These are phyloP conservation scores for Candida cerambycidarum DNA, from an alignment of 805 yeast species.

Conservation along the genomic window DNA sequence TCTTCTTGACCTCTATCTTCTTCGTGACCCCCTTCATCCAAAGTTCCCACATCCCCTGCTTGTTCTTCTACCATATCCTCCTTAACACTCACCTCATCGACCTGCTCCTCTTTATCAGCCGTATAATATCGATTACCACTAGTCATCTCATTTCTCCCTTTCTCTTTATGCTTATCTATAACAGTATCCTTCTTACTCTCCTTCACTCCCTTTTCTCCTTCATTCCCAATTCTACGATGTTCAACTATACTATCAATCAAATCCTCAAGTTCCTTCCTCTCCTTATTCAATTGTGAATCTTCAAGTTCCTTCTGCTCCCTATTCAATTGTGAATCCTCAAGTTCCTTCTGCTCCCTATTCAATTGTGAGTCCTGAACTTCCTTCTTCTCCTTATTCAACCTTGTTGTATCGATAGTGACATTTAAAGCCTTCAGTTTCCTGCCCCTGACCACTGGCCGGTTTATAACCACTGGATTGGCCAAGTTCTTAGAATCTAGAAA, in stretches of 20 bases:
- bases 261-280: neutral
- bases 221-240: too few relatives aligned
- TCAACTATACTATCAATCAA: neutral
- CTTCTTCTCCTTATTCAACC: neutral
- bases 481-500: constrained; percentile 6
- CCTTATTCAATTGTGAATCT: too few relatives aligned
- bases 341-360: neutral
- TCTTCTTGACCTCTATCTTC: neutral
- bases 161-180: neutral
- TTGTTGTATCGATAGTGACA: constrained; percentile 8
- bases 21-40: neutral
- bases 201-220: too few relatives aligned
- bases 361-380: too few relatives aligned
- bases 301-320: neutral
- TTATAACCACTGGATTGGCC: constrained; percentile 1
- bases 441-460: neutral
- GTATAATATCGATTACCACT: too few relatives aligned
- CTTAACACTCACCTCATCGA: neutral
- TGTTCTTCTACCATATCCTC: neutral
- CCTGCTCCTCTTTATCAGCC: neutral
- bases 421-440: constrained; percentile 1
- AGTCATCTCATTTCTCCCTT: neutral
- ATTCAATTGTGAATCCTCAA: too few relatives aligned
- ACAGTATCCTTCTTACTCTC: too few relatives aligned
- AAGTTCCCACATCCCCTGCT: neutral